phyloP scores from a whole-genome alignment of 116 monocot species.

The Zostera marina region DNA sequence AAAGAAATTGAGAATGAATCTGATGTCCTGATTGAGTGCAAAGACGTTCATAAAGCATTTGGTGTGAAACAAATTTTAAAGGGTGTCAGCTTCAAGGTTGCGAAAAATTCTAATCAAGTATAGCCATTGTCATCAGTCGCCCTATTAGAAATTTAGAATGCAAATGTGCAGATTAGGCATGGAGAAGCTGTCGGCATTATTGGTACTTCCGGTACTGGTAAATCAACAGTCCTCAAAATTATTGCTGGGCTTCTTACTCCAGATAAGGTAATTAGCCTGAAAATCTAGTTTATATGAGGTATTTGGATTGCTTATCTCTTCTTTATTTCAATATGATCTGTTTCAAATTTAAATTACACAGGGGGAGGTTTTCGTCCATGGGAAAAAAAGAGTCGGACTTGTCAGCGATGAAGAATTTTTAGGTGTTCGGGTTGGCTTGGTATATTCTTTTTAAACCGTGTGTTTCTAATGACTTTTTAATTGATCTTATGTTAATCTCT shows the following conservation, averaged over 20 bases:
- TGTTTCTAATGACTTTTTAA: background rate
- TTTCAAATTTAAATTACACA: constrained; percentile 7
- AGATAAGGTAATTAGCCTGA: constrained; percentile 40
- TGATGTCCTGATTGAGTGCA: constrained; percentile 73
- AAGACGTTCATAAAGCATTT: constrained; percentile 80
- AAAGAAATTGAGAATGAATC: constrained; percentile 18
- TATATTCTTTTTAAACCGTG: constrained; percentile 3
- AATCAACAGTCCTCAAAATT: constrained; percentile 87
- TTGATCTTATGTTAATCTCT: background rate
- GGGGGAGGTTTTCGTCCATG: constrained; percentile 85
- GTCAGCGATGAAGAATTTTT: constrained; percentile 80
- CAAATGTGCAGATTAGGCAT: constrained; percentile 52
- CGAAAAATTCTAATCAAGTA: too few relatives aligned
- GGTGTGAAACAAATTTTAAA: constrained; percentile 70
- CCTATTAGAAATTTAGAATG: background rate
- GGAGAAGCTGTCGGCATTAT: constrained; percentile 99
- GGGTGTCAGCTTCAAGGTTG: constrained; percentile 90
- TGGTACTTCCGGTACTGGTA: constrained; percentile 95
- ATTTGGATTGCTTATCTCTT: background rate
- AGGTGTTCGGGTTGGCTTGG: constrained; percentile 87
- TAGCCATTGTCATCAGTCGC: background rate
- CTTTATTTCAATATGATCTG: too few relatives aligned
- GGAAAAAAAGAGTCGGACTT: constrained; percentile 61
- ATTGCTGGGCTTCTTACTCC: constrained; percentile 91
- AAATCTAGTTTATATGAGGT: background rate